These are phyloP conservation scores for Breynia disticha DNA, from an alignment of 441 rosid genomes.

Conservation along the genomic window DNA sequence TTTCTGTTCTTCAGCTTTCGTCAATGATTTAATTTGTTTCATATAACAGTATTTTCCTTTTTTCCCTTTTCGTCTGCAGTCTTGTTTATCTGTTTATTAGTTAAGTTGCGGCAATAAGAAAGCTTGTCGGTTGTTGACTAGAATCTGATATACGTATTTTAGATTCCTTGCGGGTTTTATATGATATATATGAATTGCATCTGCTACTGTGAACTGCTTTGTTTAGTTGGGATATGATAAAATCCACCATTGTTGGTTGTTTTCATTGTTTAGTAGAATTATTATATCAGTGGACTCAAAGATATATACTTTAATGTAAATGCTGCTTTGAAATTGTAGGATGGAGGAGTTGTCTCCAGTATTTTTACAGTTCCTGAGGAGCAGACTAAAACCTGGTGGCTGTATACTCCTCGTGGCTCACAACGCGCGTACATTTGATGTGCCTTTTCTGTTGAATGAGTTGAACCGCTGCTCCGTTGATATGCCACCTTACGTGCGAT, in stretches of 20 bases:
- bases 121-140: no score
- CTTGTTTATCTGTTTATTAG: no score
- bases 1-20: neutral
- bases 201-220: no score
- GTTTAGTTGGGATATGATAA: neutral
- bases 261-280: neutral
- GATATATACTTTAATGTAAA: neutral
- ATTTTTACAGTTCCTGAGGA: conserved; percentile 45
- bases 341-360: conserved; percentile 81
- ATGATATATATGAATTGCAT: neutral
- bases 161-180: neutral
- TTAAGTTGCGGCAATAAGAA: no score
- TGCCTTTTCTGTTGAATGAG: conserved; percentile 58
- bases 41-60: no score
- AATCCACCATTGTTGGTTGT: neutral
- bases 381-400: conserved; percentile 76
- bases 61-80: no score
- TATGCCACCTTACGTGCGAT: conserved; percentile 60
- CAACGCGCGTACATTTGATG: conserved; percentile 68
- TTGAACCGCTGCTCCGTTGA: conserved; percentile 57
- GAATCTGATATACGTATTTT: no score
- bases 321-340: conserved; percentile 21
- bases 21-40: no score
- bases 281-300: neutral
- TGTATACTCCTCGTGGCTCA: conserved; percentile 59